Percentiles rank a stretch among this genome's conserved stretches.
Conservation (phyloP, 352 stramenopile species). For the Phytophthora quininea region DNA sequence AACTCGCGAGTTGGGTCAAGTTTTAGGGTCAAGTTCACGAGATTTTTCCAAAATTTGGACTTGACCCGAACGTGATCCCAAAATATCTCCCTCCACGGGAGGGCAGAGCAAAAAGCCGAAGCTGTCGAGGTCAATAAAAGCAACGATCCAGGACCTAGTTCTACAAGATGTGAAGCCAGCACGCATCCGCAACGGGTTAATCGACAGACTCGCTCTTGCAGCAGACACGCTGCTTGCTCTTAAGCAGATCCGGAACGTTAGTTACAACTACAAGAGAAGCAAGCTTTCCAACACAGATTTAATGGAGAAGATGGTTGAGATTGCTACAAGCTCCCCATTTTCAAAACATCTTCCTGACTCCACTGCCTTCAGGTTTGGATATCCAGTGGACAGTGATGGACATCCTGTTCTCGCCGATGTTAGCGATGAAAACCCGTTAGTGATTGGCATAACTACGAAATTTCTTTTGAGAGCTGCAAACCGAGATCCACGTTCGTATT, state of each 20-base stretch:
- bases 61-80: too few relatives aligned
- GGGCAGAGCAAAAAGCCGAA: too few relatives aligned
- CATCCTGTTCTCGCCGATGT: not conserved
- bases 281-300: constrained; percentile 2
- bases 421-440: not conserved
- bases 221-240: not conserved
- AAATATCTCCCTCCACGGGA: too few relatives aligned
- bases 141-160: constrained; percentile 1
- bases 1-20: too few relatives aligned
- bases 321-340: not conserved
- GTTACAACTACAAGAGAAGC: constrained; percentile 1
- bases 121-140: too few relatives aligned
- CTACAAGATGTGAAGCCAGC: constrained; percentile 3
- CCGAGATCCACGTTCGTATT: not conserved
- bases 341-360: not conserved
- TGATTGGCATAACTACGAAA: not conserved
- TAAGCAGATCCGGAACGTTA: constrained; percentile 4
- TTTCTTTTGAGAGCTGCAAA: not conserved
- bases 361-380: not conserved
- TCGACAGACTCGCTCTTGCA: not conserved
- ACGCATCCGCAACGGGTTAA: not conserved
- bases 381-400: not conserved
- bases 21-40: too few relatives aligned
- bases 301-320: constrained; percentile 1
- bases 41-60: too few relatives aligned